phyloP scores from a whole-genome alignment of 1,284 basidiomycete species.

The Leccinum huronense region DNA sequence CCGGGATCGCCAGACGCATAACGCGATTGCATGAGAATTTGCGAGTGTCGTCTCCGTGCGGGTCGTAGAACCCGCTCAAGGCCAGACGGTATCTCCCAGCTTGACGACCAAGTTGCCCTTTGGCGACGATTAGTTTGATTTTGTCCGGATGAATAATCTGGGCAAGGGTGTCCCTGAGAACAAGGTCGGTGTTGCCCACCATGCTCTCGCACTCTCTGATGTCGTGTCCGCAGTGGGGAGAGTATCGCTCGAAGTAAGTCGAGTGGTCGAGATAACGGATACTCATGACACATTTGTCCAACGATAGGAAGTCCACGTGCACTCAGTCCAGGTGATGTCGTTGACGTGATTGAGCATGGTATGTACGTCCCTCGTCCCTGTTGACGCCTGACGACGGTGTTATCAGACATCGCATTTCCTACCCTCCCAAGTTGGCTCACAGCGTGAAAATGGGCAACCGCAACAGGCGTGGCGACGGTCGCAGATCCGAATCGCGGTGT shows the following conservation, averaged over 20 bases:
- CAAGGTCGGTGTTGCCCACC: conserved; percentile 45
- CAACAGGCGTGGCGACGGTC: no score
- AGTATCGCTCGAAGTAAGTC: conserved; percentile 60
- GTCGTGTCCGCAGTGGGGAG: conserved; percentile 52
- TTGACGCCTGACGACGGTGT: not conserved
- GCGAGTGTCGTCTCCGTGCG: conserved; percentile 40
- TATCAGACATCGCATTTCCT: conserved; percentile 61
- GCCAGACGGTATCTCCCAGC: conserved; percentile 37
- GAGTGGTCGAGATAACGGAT: not conserved
- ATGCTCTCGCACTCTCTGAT: conserved; percentile 8
- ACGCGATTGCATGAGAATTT: conserved; percentile 74
- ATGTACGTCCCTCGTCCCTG: conserved; percentile 17
- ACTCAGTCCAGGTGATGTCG: conserved; percentile 62
- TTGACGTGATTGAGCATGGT: conserved; percentile 74
- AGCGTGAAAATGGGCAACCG: no score
- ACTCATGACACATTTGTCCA: conserved; percentile 9
- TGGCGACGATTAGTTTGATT: conserved; percentile 75
- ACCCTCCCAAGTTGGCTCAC: conserved; percentile 60
- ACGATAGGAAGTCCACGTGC: conserved; percentile 67
- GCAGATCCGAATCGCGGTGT: no score
- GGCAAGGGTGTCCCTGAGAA: conserved; percentile 71
- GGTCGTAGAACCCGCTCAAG: conserved; percentile 3
- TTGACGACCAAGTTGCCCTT: conserved; percentile 71
- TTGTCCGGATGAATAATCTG: conserved; percentile 65
- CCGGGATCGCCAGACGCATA: conserved; percentile 52